Percentiles rank a stretch among this genome's conserved stretches.
Evolutionary conservation across 208 protist species (phyloP).

Genomic region (Leishmania braziliensis): DNA sequence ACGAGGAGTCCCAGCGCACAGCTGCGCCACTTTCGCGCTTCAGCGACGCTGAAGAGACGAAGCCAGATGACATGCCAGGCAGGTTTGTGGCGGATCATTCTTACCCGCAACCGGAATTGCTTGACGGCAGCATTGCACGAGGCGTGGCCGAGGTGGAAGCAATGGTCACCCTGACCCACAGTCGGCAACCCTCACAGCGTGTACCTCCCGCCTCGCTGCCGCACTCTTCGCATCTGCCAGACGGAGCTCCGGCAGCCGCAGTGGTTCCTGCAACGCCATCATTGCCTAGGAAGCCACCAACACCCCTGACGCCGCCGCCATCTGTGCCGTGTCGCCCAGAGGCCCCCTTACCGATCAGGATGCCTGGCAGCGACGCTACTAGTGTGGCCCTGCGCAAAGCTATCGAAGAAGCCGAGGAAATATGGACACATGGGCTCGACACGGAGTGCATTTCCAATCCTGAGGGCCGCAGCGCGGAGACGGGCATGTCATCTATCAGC

Average conservation of each 20-base stretch:
- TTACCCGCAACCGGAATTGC: neutral
- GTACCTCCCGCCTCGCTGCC: neutral
- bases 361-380: constrained; percentile 1
- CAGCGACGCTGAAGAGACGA: neutral
- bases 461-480: neutral
- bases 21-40: no score
- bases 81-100: neutral
- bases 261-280: neutral
- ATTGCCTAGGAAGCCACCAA: neutral
- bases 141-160: neutral
- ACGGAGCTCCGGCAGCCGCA: neutral
- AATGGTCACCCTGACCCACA: neutral
- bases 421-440: neutral
- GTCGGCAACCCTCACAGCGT: neutral
- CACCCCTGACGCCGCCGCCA: neutral
- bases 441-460: neutral
- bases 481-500: neutral
- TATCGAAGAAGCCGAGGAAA: constrained; percentile 1
- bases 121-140: neutral
- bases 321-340: neutral
- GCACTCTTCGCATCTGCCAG: neutral
- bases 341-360: neutral
- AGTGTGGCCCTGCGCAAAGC: constrained; percentile 6
- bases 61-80: neutral
- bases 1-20: constrained; percentile 1